Evolutionary conservation across 768 basidiomycete species (phyloP).

Genomic region (Naganishia kalamii): DNA sequence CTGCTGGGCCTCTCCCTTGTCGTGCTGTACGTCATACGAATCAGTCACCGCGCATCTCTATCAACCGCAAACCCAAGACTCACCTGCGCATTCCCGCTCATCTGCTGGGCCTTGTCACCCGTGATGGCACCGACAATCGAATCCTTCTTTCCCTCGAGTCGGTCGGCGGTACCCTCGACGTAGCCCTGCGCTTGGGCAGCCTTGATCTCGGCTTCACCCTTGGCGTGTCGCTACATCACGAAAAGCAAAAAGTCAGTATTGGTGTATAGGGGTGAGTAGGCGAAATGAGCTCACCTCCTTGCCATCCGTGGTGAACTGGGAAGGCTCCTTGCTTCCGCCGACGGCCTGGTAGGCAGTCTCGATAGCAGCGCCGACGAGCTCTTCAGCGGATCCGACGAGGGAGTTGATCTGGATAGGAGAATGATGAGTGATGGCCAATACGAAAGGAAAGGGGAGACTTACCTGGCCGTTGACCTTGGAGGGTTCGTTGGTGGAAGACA

Average conservation of each 20-base stretch:
- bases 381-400: slow-evolving; percentile 40
- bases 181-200: slow-evolving; percentile 45
- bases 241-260: not conserved
- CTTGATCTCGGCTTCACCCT: slow-evolving; percentile 46
- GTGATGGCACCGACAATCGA: slow-evolving; percentile 43
- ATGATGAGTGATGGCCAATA: not conserved
- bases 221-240: slow-evolving; percentile 33
- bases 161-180: slow-evolving; percentile 43
- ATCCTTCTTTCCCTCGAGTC: slow-evolving; percentile 44
- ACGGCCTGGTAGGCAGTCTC: slow-evolving; percentile 36
- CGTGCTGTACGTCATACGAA: not conserved
- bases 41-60: not conserved
- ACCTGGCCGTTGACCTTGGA: slow-evolving; percentile 44
- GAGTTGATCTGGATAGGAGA: slow-evolving; percentile 38
- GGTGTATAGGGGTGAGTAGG: not conserved
- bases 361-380: slow-evolving; percentile 34
- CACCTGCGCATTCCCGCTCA: slow-evolving; percentile 37
- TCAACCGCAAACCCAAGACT: slow-evolving; percentile 1
- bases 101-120: slow-evolving; percentile 42
- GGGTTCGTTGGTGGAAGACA: slow-evolving; percentile 31
- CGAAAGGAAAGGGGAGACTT: slow-evolving; percentile 18
- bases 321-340: slow-evolving; percentile 41
- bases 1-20: slow-evolving; percentile 30
- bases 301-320: slow-evolving; percentile 37
- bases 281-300: slow-evolving; percentile 26